phyloP scores from a whole-genome alignment of 2,329 filamentous ascomycete genomes.

The Claviceps purpurea region DNA sequence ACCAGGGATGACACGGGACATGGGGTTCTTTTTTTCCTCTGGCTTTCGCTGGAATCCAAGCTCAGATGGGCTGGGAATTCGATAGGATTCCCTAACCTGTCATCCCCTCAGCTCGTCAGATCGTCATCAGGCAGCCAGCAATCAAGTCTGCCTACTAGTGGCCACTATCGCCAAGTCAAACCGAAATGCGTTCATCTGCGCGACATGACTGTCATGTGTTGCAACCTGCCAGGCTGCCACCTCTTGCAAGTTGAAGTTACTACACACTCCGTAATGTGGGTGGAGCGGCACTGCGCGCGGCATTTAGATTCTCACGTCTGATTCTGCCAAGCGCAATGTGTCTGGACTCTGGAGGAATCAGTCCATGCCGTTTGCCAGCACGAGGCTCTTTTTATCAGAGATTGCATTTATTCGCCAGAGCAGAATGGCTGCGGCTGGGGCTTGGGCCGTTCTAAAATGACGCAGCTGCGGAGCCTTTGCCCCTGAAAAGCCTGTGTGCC shows the following conservation, averaged over 20 bases:
- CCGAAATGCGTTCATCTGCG: too few relatives aligned
- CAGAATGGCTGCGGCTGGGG: background rate
- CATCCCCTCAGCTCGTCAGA: too few relatives aligned
- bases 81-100: background rate
- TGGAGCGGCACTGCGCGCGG: too few relatives aligned
- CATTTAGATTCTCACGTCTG: too few relatives aligned
- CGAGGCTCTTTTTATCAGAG: background rate
- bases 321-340: too few relatives aligned
- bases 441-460: background rate
- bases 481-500: background rate
- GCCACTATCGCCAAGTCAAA: too few relatives aligned
- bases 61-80: background rate
- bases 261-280: too few relatives aligned
- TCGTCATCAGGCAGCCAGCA: too few relatives aligned
- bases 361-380: background rate
- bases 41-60: background rate
- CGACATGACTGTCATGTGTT: too few relatives aligned
- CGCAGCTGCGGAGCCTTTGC: background rate
- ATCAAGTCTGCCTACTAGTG: too few relatives aligned
- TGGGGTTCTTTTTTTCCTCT: background rate
- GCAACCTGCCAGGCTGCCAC: too few relatives aligned
- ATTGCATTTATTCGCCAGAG: background rate
- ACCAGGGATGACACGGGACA: background rate
- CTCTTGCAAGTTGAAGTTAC: too few relatives aligned
- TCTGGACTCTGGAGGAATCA: background rate